Percentiles rank a stretch among this genome's conserved stretches.
phyloP scores from a whole-genome alignment of 1,284 basidiomycete species.

The Ustilago curta region DNA sequence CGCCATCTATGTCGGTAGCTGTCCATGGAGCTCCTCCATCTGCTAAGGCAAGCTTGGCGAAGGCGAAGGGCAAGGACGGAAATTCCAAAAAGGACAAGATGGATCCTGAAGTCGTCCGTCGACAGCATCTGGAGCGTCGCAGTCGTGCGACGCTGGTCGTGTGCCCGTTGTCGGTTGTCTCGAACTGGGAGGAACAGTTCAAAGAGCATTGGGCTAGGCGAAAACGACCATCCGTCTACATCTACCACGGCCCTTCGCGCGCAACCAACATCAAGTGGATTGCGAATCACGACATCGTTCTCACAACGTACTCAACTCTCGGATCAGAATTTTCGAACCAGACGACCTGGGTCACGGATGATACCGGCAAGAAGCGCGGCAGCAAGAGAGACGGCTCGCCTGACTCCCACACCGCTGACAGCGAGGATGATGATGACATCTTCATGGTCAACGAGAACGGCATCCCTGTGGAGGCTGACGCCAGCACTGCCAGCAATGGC shows the following conservation, averaged over 20 bases:
- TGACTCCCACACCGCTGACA: constrained; percentile 22
- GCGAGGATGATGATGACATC: constrained; percentile 73
- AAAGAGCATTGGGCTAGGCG: constrained; percentile 77
- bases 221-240: constrained; percentile 76
- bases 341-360: constrained; percentile 62
- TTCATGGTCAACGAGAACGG: constrained; percentile 79
- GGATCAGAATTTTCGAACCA: constrained; percentile 96
- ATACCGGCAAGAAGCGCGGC: constrained; percentile 16
- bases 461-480: constrained; percentile 25
- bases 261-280: constrained; percentile 84
- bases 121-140: constrained; percentile 68
- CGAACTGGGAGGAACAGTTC: constrained; percentile 99
- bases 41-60: constrained; percentile 71
- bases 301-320: constrained; percentile 95
- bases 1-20: constrained; percentile 20
- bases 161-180: constrained; percentile 94
- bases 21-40: constrained; percentile 44
- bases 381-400: constrained; percentile 23
- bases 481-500: constrained; percentile 40
- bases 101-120: constrained; percentile 53
- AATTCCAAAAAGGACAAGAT: constrained; percentile 74
- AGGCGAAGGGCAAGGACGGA: constrained; percentile 73
- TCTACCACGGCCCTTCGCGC: constrained; percentile 95
- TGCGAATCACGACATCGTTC: constrained; percentile 93
- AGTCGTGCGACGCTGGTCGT: constrained; percentile 94